These are phyloP conservation scores for slime mould (Dictyostelium discoideum) DNA, from an alignment of 78 protist species.

Conservation along the genomic window dicty_2.7 NC_007089.4:2203001-2203500, in stretches of 20 bases:
- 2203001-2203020: not conserved
- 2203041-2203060: conserved; percentile 4
- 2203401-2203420: conserved; percentile 50
- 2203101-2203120: conserved; percentile 24
- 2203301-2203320: conserved; percentile 28
- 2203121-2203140: conserved; percentile 24
- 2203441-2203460: conserved; percentile 21
- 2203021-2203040: not conserved
- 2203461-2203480: conserved; percentile 64
- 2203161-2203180: not conserved
- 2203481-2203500: conserved; percentile 42
- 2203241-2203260: conserved; percentile 53
- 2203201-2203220: too few species aligned
- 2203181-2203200: too few species aligned
- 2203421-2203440: conserved; percentile 7
- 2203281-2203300: conserved; percentile 2
- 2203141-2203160: conserved; percentile 45
- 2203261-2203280: conserved; percentile 34
- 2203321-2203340: conserved; percentile 4
- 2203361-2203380: conserved; percentile 20
- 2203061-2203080: conserved; percentile 39
- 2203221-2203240: not conserved
- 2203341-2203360: not conserved
- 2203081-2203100: not conserved
- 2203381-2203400: conserved; percentile 48